A percentile compares a stretch with the other conserved stretches of the same genome.
phyloP scores from a whole-genome alignment of 768 basidiomycete genomes.

The Vararia minispora region DNA sequence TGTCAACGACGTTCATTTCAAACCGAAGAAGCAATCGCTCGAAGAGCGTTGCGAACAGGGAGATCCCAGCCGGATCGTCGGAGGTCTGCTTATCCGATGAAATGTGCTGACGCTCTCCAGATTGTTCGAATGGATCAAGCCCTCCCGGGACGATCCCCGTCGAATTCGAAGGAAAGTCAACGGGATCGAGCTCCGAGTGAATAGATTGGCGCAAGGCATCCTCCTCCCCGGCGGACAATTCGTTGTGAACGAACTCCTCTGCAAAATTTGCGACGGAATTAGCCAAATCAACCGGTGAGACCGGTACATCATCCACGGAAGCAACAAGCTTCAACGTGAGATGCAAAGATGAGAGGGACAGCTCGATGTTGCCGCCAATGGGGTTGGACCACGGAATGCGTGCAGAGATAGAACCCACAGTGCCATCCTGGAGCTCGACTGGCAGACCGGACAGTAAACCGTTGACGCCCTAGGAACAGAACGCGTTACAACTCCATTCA shows the following conservation, averaged over 20 bases:
- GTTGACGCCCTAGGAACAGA: conserved; percentile 61
- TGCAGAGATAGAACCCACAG: conserved; percentile 62
- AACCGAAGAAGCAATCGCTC: conserved; percentile 72
- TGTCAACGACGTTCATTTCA: conserved; percentile 62
- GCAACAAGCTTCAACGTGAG: conserved; percentile 46
- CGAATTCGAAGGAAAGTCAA: background rate
- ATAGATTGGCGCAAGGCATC: conserved; percentile 61
- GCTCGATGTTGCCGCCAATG: conserved; percentile 57
- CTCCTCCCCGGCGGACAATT: conserved; percentile 63
- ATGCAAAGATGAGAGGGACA: conserved; percentile 57
- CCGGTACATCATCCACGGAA: conserved; percentile 14
- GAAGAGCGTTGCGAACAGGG: conserved; percentile 70
- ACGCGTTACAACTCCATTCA: conserved; percentile 11
- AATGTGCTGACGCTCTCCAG: no score
- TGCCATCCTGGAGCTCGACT: conserved; percentile 56
- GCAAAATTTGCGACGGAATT: conserved; percentile 79
- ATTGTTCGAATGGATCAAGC: conserved; percentile 41
- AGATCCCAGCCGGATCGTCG: conserved; percentile 61
- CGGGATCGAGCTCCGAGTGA: conserved; percentile 30
- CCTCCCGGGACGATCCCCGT: conserved; percentile 52
- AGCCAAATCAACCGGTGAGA: conserved; percentile 36
- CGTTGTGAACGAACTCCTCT: conserved; percentile 78
- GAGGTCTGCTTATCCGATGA: conserved; percentile 31
- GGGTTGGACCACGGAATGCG: conserved; percentile 83
- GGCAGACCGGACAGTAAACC: conserved; percentile 53